These are phyloP conservation scores for Auricularia sp. DNA, from an alignment of 768 basidiomycete genomes.

Conservation along the genomic window DNA sequence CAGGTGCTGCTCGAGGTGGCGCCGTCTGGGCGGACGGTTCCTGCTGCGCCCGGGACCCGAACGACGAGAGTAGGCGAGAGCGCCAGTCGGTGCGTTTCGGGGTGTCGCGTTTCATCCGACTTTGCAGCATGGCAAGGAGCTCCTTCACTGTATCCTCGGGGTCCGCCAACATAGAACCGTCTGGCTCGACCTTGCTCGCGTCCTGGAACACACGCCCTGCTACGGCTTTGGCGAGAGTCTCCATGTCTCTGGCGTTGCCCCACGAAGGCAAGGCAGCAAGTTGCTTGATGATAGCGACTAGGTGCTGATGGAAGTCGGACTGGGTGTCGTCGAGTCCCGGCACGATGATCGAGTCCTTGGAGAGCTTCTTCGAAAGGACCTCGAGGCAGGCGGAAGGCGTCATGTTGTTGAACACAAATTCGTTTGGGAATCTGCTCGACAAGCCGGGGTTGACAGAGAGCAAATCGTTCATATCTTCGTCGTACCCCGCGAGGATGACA, in stretches of 20 bases:
- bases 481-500: conserved; percentile 62
- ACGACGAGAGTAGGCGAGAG: background rate
- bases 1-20: background rate
- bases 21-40: conserved; percentile 2
- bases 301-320: conserved; percentile 21
- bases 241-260: conserved; percentile 63
- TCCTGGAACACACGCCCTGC: conserved; percentile 27
- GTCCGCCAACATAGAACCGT: conserved; percentile 14
- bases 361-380: conserved; percentile 38
- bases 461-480: conserved; percentile 53
- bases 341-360: conserved; percentile 31
- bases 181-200: conserved; percentile 9
- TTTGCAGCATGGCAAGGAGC: conserved; percentile 17
- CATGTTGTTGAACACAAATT: conserved; percentile 46
- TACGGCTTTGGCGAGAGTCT: conserved; percentile 42
- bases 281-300: conserved; percentile 29
- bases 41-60: too few relatives aligned
- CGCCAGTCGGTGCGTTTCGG: background rate
- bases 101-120: conserved; percentile 5
- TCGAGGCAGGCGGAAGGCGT: conserved; percentile 36
- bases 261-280: conserved; percentile 42
- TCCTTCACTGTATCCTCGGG: conserved; percentile 12
- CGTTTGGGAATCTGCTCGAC: conserved; percentile 58
- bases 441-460: conserved; percentile 51
- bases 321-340: conserved; percentile 24